Evolutionary conservation across 768 basidiomycete genomes (phyloP), one percentile per base, ranked within the genome.

Genomic region (Hysterangium stoloniferum): DNA sequence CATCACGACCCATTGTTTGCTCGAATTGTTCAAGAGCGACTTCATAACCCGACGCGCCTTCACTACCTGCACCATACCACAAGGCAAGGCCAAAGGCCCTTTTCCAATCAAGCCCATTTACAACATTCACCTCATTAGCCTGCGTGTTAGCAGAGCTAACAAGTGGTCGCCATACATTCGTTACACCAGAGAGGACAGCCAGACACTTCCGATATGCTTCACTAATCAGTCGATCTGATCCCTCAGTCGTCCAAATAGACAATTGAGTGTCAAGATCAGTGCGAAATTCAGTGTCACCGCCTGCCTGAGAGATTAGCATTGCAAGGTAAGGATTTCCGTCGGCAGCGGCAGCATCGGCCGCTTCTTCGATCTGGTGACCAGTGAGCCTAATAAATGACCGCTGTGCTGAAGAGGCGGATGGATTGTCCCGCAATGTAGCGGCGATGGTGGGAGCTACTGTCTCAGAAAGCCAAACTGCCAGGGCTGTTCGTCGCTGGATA

Each of bases 61-160:
- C 22, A 19, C 90, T 72, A 2, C 79, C 74, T 36, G 82, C 75
- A 1, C 80, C 81, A 63, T 83, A 97, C 96, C 96, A 99, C 28
- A 98, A 68, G 54, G 84, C 83, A 37, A 97, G 68, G 2, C 90
- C 96, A 61, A 98, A 88, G 1, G 84, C 83, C 17, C 92, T 80
- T 64, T 92, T 94, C 96, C 96, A 99, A 62, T 96, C 94, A 47
- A 97, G 66, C 0, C 79, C 86, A 46, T 81, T 70, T 15, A 80
- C 71, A 4, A 96, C 70, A 49, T 78, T 69, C 24, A 89, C 61
- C 49, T 84, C 80, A 29, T 11, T 70, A 62, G 60, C 73, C 73
- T 40, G 76, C 77, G 56, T 74, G 71, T 20, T 74, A 57, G 15
- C 76, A 78, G 24, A 71, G 70, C 2, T 76, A 76, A 54, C 67